Conservation (phyloP, 352 stramenopile species). For the Blastocystis sp. region DNA sequence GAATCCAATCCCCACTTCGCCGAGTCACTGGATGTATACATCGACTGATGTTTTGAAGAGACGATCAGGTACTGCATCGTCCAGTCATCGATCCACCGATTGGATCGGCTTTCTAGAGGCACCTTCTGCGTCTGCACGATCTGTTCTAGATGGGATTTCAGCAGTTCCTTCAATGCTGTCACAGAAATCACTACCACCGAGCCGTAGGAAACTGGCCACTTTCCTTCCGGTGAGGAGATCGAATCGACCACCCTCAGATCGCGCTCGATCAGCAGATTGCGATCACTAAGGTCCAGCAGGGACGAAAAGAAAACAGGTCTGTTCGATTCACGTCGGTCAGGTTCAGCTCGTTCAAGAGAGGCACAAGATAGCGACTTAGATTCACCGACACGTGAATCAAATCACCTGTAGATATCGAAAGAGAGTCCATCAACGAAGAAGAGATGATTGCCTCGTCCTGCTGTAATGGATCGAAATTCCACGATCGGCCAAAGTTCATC, state of each 20-base stretch:
- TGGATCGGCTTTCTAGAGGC: neutral
- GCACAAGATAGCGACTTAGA: neutral
- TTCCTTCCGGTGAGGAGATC: slow-evolving; percentile 21
- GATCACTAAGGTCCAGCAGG: no score
- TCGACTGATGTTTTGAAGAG: neutral
- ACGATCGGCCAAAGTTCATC: slow-evolving; percentile 15
- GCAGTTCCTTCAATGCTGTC: neutral
- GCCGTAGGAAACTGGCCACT: slow-evolving; percentile 27
- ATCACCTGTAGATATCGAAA: neutral
- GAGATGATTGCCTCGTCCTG: slow-evolving; percentile 24
- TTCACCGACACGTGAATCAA: neutral
- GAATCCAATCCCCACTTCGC: neutral
- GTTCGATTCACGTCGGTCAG: neutral
- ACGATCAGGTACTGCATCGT: slow-evolving; percentile 42
- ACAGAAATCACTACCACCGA: slow-evolving; percentile 17
- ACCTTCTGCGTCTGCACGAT: neutral
- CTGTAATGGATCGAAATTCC: neutral
- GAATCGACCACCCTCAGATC: neutral
- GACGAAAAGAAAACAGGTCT: neutral
- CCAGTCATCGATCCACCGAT: neutral
- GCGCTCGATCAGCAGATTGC: neutral
- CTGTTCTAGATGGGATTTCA: neutral
- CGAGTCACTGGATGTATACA: neutral
- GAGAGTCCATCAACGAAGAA: neutral
- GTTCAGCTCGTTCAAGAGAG: neutral